Conservation (phyloP, 2,329 filamentous ascomycete genomes). For the Cadophora gregata region DNA sequence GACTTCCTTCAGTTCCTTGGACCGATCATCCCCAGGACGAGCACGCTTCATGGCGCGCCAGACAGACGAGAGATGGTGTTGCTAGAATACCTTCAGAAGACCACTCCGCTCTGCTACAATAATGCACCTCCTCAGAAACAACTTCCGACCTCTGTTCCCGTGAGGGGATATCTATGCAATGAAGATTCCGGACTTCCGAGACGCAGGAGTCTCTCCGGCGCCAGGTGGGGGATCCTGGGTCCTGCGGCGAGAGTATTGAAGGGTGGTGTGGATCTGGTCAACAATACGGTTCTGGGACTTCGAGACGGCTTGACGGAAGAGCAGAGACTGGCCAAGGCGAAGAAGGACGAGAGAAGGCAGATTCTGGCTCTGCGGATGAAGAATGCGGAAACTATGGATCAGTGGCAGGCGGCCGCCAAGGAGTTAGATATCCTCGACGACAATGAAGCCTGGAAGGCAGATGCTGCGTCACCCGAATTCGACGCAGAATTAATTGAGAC, state of each 20-base stretch:
- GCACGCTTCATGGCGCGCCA: constrained; percentile 33
- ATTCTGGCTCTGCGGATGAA: constrained; percentile 69
- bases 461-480: constrained; percentile 57
- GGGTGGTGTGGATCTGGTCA: constrained; percentile 37
- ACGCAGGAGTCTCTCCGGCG: constrained; percentile 26
- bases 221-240: constrained; percentile 35
- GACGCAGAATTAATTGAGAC: constrained; percentile 71
- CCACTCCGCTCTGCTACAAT: constrained; percentile 32
- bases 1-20: not conserved
- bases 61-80: constrained; percentile 37
- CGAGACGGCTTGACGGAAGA: constrained; percentile 46
- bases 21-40: not conserved
- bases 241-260: constrained; percentile 39
- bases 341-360: constrained; percentile 64
- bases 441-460: constrained; percentile 81
- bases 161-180: constrained; percentile 29
- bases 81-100: constrained; percentile 39
- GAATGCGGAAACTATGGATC: constrained; percentile 68
- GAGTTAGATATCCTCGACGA: constrained; percentile 82
- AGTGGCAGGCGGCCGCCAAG: constrained; percentile 78
- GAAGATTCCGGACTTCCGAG: constrained; percentile 20
- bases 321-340: constrained; percentile 54
- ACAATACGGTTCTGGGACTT: constrained; percentile 36
- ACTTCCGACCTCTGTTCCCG: constrained; percentile 29
- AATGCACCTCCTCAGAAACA: constrained; percentile 26